Evolutionary conservation across 2,329 filamentous ascomycete species (phyloP), one percentile per base, ranked within the genome.

Genomic region (Bimuria novae-zelandiae): DNA sequence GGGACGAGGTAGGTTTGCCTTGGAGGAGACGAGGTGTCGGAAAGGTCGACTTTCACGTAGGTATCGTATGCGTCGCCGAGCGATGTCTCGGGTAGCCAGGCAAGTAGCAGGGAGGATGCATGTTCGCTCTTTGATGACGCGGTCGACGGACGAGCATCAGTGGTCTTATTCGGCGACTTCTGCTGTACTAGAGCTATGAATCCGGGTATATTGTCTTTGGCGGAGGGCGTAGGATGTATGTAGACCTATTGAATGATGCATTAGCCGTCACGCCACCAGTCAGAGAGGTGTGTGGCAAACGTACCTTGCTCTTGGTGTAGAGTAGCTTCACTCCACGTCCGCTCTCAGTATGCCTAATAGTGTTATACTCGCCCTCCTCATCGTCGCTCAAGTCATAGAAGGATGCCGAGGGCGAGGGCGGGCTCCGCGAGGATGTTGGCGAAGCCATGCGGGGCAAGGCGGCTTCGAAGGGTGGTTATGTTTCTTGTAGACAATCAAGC

Each of bases 301-400:
- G 41, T 66, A 90, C 89, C 82, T 97, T 99, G 87, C 92, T 97
- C 79, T 99, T 99, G 17, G 92, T 93, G 68, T 89, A 97, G 12
- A 99, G 80, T 27, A 99, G 80, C 77, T 97, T 99, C 40, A 99
- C 94, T 1, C 93, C 94, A 60, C 85, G 85, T 0, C 89, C 89
- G 2, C 85, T 86, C 61, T 84, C 84, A 3, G 85, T 84, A 69
- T 95, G 90, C 4, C 90, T 89, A 67, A 99, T 91, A 16, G 92
- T 97, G 72, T 95, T 90, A 78, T 99, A 99, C 39, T 90, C 94
- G 62, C 89, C 89, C 76, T 97, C 94, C 59, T 96, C 92, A 69
- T 96, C 92, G 78, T 99, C 95, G 75, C 90, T 96, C 81, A 97
- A 81, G 69, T 93, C 93, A 80, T 96, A 97, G 80, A 93, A 94